Percentiles rank a stretch among this genome's conserved stretches.
Evolutionary conservation across 169 alveolate genomes (phyloP).

Genomic region (Cryptosporidium sp.): DNA sequence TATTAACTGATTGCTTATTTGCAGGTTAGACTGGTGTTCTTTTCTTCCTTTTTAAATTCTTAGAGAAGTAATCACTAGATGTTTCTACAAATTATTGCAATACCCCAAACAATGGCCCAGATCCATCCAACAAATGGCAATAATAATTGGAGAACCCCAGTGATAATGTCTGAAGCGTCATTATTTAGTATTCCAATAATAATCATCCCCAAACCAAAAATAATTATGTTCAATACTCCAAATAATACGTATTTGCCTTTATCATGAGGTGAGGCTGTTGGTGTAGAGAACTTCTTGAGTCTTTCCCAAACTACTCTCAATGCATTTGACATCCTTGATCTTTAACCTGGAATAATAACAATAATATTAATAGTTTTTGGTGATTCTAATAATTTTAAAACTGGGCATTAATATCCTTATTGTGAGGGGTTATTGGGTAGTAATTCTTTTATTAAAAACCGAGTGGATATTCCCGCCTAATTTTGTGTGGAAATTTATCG

Average conservation of each 20-base stretch:
- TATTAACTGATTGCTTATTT: background rate
- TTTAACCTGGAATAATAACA: background rate
- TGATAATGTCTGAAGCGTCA: conserved; percentile 83
- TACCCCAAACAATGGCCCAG: conserved; percentile 88
- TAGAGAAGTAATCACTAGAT: background rate
- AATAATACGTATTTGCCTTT: conserved; percentile 72
- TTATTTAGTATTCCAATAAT: conserved; percentile 82
- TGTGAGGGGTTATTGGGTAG: background rate
- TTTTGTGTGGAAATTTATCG: background rate
- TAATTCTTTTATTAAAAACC: background rate
- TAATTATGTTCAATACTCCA: conserved; percentile 81
- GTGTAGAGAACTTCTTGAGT: conserved; percentile 41
- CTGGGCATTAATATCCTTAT: background rate
- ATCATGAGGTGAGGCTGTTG: conserved; percentile 28
- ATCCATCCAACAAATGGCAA: conserved; percentile 87
- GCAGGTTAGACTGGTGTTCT: background rate
- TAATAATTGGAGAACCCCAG: conserved; percentile 83
- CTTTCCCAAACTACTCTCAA: conserved; percentile 43
- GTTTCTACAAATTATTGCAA: conserved; percentile 79
- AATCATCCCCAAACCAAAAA: conserved; percentile 86
- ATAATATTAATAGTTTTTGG: background rate
- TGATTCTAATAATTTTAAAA: background rate
- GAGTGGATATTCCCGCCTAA: conserved; percentile 6
- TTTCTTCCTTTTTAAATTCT: background rate
- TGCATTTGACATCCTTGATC: conserved; percentile 26